phyloP scores from a whole-genome alignment of 306 rosid species.

The Malus domestica region ASM211411v1 NC_041801.1:34520001-34520500 shows the following conservation, averaged over 20 bases:
- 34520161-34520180: background rate
- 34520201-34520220: slow-evolving; percentile 1
- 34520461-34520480: background rate
- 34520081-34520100: background rate
- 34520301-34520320: slow-evolving; percentile 92
- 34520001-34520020: slow-evolving; percentile 58
- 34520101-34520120: background rate
- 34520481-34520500: background rate
- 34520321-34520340: slow-evolving; percentile 24
- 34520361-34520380: background rate
- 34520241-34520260: slow-evolving; percentile 88
- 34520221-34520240: slow-evolving; percentile 24
- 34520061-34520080: background rate
- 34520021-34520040: slow-evolving; percentile 59
- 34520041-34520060: slow-evolving; percentile 21
- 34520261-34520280: slow-evolving; percentile 87
- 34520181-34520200: background rate
- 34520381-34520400: background rate
- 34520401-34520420: background rate
- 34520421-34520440: background rate
- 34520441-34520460: background rate
- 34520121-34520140: background rate
- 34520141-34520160: background rate
- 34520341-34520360: background rate
- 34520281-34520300: slow-evolving; percentile 84